Evolutionary conservation across 2,329 filamentous ascomycete genomes (phyloP).

Genomic region (Diaporthe humulicola): DNA sequence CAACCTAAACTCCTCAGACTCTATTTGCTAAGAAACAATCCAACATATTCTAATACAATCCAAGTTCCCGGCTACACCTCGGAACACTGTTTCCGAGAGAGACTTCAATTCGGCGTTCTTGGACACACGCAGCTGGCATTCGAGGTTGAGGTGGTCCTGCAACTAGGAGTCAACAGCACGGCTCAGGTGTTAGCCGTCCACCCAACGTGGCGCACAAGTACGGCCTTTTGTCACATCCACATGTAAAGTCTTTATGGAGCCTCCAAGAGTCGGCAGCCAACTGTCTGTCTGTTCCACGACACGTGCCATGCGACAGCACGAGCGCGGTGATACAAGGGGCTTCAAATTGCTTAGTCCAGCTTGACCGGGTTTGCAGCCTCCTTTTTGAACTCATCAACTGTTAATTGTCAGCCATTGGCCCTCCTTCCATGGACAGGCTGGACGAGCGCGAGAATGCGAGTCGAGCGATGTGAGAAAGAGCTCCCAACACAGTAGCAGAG

Average conservation of each 20-base stretch:
- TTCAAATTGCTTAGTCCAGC: constrained; percentile 39
- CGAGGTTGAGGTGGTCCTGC: not conserved
- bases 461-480: not conserved
- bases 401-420: constrained; percentile 5
- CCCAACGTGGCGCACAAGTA: not conserved
- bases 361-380: constrained; percentile 52
- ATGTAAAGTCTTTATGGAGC: not conserved
- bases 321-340: not conserved
- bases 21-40: not conserved
- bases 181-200: not conserved
- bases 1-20: not conserved
- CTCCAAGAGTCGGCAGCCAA: not conserved
- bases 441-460: not conserved
- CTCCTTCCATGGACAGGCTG: not conserved
- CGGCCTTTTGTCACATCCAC: not conserved
- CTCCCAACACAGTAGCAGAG: not conserved
- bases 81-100: not conserved
- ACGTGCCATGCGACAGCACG: not conserved
- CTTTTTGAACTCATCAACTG: constrained; percentile 53
- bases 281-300: not conserved
- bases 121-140: not conserved
- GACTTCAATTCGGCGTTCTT: not conserved
- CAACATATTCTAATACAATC: not conserved
- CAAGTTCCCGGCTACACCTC: not conserved
- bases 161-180: not conserved